These are phyloP conservation scores for Stachybotrys chlorohalonatus DNA, from an alignment of 2,329 filamentous ascomycete genomes.

Conservation along the genomic window DNA sequence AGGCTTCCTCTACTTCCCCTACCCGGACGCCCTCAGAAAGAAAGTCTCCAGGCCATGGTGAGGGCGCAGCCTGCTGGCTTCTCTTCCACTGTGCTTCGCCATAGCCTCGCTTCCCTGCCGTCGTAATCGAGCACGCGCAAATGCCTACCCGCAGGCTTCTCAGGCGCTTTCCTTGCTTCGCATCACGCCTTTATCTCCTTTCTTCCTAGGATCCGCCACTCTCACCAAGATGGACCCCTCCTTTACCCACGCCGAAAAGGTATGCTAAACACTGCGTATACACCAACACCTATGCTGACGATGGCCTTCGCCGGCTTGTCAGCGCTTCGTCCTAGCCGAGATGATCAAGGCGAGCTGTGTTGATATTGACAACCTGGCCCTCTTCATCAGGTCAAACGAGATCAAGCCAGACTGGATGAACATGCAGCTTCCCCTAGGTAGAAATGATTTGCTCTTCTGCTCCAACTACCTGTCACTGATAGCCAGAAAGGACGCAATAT, in stretches of 20 bases:
- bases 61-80: not conserved
- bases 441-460: conserved; percentile 2
- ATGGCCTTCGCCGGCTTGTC: not conserved
- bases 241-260: not conserved
- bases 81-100: not conserved
- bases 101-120: not conserved
- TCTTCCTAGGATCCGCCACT: not conserved
- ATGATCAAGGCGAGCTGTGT: conserved; percentile 48
- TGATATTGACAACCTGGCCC: conserved; percentile 33
- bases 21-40: too few relatives aligned
- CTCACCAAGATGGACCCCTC: not conserved
- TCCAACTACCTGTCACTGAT: not conserved
- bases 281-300: not conserved
- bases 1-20: too few relatives aligned
- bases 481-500: conserved; percentile 33
- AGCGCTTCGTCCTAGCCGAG: conserved; percentile 50
- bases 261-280: not conserved
- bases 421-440: conserved; percentile 40
- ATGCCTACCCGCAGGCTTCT: not conserved
- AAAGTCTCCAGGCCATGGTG: not conserved
- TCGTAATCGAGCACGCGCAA: not conserved
- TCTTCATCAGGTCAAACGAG: conserved; percentile 34
- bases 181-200: not conserved
- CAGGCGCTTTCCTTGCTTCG: not conserved
- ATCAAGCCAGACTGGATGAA: conserved; percentile 35